phyloP scores from a whole-genome alignment of 1,284 basidiomycete species.

The Leccinum laetum region DNA sequence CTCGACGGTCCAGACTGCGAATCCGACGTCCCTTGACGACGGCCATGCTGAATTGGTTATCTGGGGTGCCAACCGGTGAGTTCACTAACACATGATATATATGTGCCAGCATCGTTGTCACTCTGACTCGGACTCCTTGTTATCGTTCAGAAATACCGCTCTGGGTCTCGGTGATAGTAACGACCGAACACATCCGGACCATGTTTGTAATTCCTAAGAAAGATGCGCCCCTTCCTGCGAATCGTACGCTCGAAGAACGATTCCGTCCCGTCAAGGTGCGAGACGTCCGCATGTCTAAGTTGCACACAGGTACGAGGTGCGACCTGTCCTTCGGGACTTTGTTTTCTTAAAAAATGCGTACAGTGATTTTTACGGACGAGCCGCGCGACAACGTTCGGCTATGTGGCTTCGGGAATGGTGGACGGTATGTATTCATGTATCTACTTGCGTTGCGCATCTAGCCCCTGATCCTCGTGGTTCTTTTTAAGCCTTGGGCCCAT shows the following conservation, averaged over 20 bases:
- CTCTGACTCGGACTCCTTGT: not conserved
- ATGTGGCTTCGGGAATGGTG: slow-evolving; percentile 87
- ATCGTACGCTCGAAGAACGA: slow-evolving; percentile 38
- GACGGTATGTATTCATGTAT: slow-evolving; percentile 48
- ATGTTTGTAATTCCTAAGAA: slow-evolving; percentile 56
- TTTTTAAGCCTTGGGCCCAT: slow-evolving; percentile 64
- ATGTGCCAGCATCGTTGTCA: not conserved
- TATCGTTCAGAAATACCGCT: slow-evolving; percentile 64
- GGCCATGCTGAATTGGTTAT: slow-evolving; percentile 71
- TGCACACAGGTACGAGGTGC: slow-evolving; percentile 62
- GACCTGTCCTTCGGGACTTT: not conserved
- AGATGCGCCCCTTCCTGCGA: slow-evolving; percentile 21
- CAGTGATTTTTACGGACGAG: slow-evolving; percentile 77
- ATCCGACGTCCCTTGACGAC: slow-evolving; percentile 49
- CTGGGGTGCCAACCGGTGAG: slow-evolving; percentile 88
- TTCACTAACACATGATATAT: slow-evolving; percentile 1
- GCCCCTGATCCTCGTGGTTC: slow-evolving; percentile 9
- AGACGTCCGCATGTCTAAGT: slow-evolving; percentile 76
- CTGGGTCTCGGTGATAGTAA: slow-evolving; percentile 83
- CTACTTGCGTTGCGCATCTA: not conserved
- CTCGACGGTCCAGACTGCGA: slow-evolving; percentile 76
- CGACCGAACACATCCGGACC: slow-evolving; percentile 83
- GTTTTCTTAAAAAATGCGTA: slow-evolving; percentile 2
- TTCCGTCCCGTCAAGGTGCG: slow-evolving; percentile 65
- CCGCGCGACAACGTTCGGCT: slow-evolving; percentile 71